Evolutionary conservation across 306 rosid species (phyloP), one percentile per base, ranked within the genome.

Genomic region (Prunus mira): DNA sequence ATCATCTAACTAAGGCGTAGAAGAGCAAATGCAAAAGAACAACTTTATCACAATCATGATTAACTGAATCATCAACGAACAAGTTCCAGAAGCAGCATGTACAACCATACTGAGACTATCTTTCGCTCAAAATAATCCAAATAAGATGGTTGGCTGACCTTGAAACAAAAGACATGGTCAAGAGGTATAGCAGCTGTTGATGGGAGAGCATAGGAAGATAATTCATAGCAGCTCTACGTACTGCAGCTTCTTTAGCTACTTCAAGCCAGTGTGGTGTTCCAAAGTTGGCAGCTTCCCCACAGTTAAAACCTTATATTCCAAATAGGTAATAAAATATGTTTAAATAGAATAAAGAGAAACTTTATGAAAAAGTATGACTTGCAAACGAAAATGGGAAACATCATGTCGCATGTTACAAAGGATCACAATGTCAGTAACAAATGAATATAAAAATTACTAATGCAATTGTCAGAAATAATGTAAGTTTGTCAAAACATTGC

Each of bases 201-300:
- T 95, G 98, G 66, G 99, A 95, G 45, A 95, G 99, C 99, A 95
- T 95, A 69, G 99, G 99, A 87, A 92, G 97, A 89, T 92, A 88
- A 80, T 89, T 91, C 99, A 95, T 95, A 17, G 96, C 93, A 82
- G 99, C 99, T 86, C 99, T 91, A 24, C 99, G 97, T n/a, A 92
- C 93, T 13, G 99, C 99, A 69, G 99, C 99, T 82, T 91, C 99
- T 82, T 87, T 95, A 77, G 99, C 99, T 81, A 95, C 91, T 68
- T 77, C 81, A 71, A 95, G 97, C 99, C 99, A 95, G 50, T 88
- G 90, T 72, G 99, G 97, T 82, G 99, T 95, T 83, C 93, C 99
- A 76, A 95, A 92, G 84, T 95, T 95, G 80, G 99, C 99, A 84
- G 99, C 99, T 84, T 95, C 99, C 79, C 99, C 99, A 76, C 99